phyloP scores from a whole-genome alignment of 2,329 filamentous ascomycete species.

The Cytospora piceae region DNA sequence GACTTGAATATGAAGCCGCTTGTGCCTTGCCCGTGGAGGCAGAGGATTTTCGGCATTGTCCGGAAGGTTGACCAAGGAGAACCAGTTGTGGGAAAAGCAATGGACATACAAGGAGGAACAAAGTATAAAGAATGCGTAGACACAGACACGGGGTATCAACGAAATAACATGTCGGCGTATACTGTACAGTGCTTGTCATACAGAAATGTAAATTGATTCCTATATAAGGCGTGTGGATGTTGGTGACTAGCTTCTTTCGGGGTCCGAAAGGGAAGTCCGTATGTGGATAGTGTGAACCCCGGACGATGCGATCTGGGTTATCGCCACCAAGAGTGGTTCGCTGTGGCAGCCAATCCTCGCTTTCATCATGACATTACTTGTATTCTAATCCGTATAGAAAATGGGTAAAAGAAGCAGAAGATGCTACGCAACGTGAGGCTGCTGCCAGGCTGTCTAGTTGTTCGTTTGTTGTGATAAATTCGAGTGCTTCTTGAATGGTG shows the following conservation, averaged over 20 bases:
- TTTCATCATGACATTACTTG: neutral
- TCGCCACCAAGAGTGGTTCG: neutral
- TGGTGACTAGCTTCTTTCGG: slow-evolving; percentile 18
- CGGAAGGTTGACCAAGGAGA: neutral
- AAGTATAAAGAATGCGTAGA: neutral
- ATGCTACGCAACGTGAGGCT: neutral
- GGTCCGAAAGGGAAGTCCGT: slow-evolving; percentile 28
- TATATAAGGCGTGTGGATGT: slow-evolving; percentile 2
- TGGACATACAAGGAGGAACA: neutral
- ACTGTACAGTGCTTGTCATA: slow-evolving; percentile 10
- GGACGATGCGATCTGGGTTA: neutral
- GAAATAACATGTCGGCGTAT: neutral
- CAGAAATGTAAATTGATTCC: neutral
- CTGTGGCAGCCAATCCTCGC: neutral
- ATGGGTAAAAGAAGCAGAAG: neutral
- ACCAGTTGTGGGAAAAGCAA: slow-evolving; percentile 1
- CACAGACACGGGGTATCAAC: neutral
- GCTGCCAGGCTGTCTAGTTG: no score
- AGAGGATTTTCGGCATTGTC: slow-evolving; percentile 36
- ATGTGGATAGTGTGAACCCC: slow-evolving; percentile 5
- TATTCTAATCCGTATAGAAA: no score
- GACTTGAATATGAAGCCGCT: slow-evolving; percentile 43
- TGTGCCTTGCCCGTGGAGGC: slow-evolving; percentile 44
- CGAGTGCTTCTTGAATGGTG: no score
- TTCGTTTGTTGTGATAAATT: no score